Evolutionary conservation across 257 asterid species (phyloP).

Genomic region (Nyctanthes arbortristis): DNA sequence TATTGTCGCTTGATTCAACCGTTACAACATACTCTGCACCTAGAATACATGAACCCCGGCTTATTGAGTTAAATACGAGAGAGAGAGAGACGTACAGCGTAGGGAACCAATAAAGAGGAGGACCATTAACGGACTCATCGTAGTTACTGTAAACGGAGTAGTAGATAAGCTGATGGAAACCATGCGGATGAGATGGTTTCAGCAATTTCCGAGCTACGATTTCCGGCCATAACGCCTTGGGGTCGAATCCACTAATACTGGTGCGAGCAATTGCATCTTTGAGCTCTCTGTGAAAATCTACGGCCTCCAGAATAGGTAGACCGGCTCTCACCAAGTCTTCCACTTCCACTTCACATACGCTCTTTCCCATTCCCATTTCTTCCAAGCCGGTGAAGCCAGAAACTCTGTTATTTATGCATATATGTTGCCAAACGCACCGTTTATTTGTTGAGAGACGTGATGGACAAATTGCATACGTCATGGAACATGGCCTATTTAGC

Average conservation of each 20-base stretch:
- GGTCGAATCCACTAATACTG: conserved; percentile 17
- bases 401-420: too few species aligned
- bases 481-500: neutral
- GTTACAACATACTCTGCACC: neutral
- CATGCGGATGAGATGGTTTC: conserved; percentile 74
- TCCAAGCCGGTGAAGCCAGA: too few species aligned
- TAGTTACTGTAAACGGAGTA: conserved; percentile 50
- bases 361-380: conserved; percentile 43
- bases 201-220: conserved; percentile 51
- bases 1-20: neutral
- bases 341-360: conserved; percentile 47
- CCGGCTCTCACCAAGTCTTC: conserved; percentile 64
- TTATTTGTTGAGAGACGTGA: neutral
- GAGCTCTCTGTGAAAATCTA: conserved; percentile 40
- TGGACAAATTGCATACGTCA: neutral
- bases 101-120: conserved; percentile 90
- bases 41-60: neutral
- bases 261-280: conserved; percentile 31
- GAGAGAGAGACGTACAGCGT: conserved; percentile 50
- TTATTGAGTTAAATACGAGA: too few species aligned
- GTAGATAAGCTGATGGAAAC: conserved; percentile 74
- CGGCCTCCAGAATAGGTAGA: conserved; percentile 51
- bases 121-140: conserved; percentile 58
- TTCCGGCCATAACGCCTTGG: conserved; percentile 56
- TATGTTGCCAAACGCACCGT: too few species aligned